A percentile compares a stretch with the other conserved stretches of the same genome.
Conservation (phyloP, 2,329 filamentous ascomycete genomes). For the Claviceps sp. region DNA sequence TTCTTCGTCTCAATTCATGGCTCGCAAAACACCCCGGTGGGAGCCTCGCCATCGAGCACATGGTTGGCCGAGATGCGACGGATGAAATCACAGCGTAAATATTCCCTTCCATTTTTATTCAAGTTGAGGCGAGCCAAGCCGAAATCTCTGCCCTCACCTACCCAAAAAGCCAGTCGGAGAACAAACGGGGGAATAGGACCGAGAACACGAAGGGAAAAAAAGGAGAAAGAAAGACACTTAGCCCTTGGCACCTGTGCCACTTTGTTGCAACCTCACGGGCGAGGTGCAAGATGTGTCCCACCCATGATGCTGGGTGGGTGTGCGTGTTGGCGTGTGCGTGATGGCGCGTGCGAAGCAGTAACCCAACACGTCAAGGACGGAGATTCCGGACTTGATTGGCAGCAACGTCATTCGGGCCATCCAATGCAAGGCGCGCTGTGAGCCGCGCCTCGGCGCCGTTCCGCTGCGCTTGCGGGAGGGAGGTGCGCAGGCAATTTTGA, state of each 20-base stretch:
- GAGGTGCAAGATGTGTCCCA: background rate
- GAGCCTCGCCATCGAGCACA: conserved; percentile 44
- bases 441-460: background rate
- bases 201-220: background rate
- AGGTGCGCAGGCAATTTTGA: background rate
- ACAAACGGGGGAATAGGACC: background rate
- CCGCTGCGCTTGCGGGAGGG: background rate
- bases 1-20: conserved; percentile 44
- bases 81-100: conserved; percentile 23
- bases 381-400: background rate
- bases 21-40: conserved; percentile 46
- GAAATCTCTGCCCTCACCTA: background rate
- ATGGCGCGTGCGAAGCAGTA: background rate
- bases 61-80: conserved; percentile 24
- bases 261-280: background rate
- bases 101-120: background rate
- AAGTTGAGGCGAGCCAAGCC: background rate
- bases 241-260: background rate
- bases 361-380: background rate
- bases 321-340: background rate
- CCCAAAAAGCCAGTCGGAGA: background rate
- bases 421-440: background rate
- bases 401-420: background rate
- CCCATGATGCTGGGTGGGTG: background rate
- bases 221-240: background rate